Evolutionary conservation across 208 protist species (phyloP).

Genomic region (Leishmania turanica): DNA sequence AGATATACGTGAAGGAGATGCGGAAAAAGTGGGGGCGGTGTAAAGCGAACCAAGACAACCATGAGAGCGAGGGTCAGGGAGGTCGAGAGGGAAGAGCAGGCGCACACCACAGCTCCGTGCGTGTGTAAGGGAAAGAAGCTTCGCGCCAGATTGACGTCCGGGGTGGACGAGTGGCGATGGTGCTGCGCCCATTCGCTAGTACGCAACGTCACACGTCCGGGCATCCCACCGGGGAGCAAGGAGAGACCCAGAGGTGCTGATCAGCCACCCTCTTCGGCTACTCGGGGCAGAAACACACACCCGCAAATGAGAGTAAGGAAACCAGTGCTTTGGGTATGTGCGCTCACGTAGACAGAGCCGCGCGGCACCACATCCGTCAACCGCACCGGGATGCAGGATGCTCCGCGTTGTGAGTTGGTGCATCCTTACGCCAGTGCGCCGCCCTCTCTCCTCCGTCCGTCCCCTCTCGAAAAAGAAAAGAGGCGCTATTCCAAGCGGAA

Average conservation of each 20-base stretch:
- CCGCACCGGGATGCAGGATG: background rate
- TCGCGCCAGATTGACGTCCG: no score
- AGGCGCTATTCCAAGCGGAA: constrained; percentile 36
- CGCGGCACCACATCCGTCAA: background rate
- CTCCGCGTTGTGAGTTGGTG: background rate
- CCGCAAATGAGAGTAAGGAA: background rate
- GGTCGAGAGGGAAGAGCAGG: no score
- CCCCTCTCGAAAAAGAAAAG: background rate
- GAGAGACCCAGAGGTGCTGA: background rate
- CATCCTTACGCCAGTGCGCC: no score
- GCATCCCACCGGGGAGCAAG: background rate
- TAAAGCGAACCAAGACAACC: no score
- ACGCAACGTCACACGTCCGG: no score
- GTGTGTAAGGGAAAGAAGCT: background rate
- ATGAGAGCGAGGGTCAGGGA: no score
- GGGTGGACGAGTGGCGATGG: no score
- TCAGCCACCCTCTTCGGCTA: background rate
- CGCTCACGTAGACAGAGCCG: background rate
- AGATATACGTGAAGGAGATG: no score
- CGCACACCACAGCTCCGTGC: background rate
- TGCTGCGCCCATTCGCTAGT: no score
- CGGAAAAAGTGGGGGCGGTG: no score
- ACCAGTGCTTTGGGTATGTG: background rate
- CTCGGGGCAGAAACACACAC: background rate
- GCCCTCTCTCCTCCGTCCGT: background rate